A percentile compares a stretch with the other conserved stretches of the same genome.
phyloP scores from a whole-genome alignment of 768 basidiomycete species.

The Boletus subparvulus region DNA sequence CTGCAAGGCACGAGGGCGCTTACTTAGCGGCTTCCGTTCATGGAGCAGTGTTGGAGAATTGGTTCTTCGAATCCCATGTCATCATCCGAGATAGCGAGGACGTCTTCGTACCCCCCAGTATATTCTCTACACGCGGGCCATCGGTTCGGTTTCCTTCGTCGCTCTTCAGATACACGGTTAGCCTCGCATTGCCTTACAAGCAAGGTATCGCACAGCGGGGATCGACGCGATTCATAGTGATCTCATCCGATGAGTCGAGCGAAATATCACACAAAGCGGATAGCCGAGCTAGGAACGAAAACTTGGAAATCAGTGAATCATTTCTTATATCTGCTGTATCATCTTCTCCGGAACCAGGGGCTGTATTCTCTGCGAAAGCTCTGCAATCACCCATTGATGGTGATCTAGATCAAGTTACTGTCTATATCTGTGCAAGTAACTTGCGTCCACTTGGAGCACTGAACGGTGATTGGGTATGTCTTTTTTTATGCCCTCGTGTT shows the following conservation, averaged over 20 bases:
- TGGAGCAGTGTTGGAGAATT: constrained; percentile 39
- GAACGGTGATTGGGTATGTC: constrained; percentile 75
- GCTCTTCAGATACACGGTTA: constrained; percentile 45
- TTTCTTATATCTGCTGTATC: constrained; percentile 62
- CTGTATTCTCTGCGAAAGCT: constrained; percentile 30
- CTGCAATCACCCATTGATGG: constrained; percentile 35
- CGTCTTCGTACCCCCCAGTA: constrained; percentile 29
- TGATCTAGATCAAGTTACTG: constrained; percentile 49
- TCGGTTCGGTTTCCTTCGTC: constrained; percentile 9
- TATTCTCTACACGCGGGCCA: constrained; percentile 19
- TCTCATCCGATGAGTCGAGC: constrained; percentile 29
- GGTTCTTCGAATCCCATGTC: constrained; percentile 40
- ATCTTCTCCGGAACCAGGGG: constrained; percentile 18
- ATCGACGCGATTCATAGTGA: constrained; percentile 54
- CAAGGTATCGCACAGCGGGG: constrained; percentile 60
- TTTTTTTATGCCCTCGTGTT: not conserved
- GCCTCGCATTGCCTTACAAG: constrained; percentile 66
- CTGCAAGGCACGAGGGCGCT: constrained; percentile 49
- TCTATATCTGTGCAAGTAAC: constrained; percentile 64
- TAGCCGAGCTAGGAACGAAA: constrained; percentile 32
- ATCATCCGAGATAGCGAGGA: constrained; percentile 55
- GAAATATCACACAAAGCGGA: constrained; percentile 4
- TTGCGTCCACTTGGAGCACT: constrained; percentile 65
- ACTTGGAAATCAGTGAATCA: constrained; percentile 67
- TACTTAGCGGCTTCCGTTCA: constrained; percentile 43